These are phyloP conservation scores for Entrophospora sp. DNA, from an alignment of 192 early-diverging fungal genomes.

Conservation along the genomic window DNA sequence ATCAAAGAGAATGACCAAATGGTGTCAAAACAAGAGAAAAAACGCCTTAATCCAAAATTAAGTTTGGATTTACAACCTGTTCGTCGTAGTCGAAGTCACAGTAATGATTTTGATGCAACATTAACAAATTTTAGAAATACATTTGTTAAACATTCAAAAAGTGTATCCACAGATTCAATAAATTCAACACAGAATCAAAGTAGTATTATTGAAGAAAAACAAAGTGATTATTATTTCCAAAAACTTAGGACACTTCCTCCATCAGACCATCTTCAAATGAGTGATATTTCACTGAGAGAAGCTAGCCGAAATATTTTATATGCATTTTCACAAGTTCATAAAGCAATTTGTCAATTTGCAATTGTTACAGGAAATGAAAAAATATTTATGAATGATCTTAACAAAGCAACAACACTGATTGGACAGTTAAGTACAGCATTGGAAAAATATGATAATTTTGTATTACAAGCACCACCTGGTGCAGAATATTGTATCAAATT, in stretches of 20 bases:
- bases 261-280: slow-evolving; percentile 19
- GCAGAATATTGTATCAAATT: slow-evolving; percentile 24
- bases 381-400: slow-evolving; percentile 26
- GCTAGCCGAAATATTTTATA: slow-evolving; percentile 34
- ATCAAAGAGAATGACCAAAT: slow-evolving; percentile 5
- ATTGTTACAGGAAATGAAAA: slow-evolving; percentile 31
- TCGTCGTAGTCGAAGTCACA: slow-evolving; percentile 11
- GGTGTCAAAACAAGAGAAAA: background rate
- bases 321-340: slow-evolving; percentile 35
- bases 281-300: slow-evolving; percentile 31
- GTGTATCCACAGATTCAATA: slow-evolving; percentile 31
- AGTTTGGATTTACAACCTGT: slow-evolving; percentile 3
- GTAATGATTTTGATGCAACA: slow-evolving; percentile 8
- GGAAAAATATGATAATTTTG: slow-evolving; percentile 29
- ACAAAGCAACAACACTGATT: slow-evolving; percentile 26
- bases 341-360: slow-evolving; percentile 32
- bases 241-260: slow-evolving; percentile 23
- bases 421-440: slow-evolving; percentile 29
- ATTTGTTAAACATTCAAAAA: slow-evolving; percentile 30
- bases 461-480: slow-evolving; percentile 25
- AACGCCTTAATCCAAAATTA: background rate
- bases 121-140: background rate
- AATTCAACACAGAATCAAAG: slow-evolving; percentile 23
- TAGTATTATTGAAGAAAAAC: slow-evolving; percentile 24
- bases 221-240: slow-evolving; percentile 32